Conservation (phyloP, 306 rosid genomes). For the Castanea crenata region DNA sequence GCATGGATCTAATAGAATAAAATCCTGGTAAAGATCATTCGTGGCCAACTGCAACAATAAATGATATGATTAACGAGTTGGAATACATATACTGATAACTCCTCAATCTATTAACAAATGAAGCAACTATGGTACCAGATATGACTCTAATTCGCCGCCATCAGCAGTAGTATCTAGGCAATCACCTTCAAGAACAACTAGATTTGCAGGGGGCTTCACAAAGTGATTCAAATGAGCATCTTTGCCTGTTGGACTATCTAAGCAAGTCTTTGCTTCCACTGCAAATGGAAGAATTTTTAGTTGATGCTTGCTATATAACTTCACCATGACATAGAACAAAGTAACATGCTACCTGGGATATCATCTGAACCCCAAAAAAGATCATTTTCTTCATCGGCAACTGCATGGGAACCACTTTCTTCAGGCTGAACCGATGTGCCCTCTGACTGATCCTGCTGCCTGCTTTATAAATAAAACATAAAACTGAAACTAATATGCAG, state of each 20-base stretch:
- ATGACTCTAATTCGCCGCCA: slow-evolving; percentile 87
- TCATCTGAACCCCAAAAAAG: slow-evolving; percentile 77
- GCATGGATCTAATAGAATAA: slow-evolving; percentile 76
- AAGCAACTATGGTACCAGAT: slow-evolving; percentile 64
- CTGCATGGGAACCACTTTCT: slow-evolving; percentile 40
- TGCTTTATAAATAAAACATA: slow-evolving; percentile 24
- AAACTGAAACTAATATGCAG: neutral
- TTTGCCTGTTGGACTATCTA: slow-evolving; percentile 49
- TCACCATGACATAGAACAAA: slow-evolving; percentile 12
- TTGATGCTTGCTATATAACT: slow-evolving; percentile 10
- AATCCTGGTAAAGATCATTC: slow-evolving; percentile 66
- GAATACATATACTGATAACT: neutral
- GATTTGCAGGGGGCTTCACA: slow-evolving; percentile 85
- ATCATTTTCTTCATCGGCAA: slow-evolving; percentile 65
- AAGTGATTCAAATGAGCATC: slow-evolving; percentile 55
- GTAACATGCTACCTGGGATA: slow-evolving; percentile 63
- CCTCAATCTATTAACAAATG: slow-evolving; percentile 17
- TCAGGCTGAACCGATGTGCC: slow-evolving; percentile 49
- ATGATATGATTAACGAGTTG: slow-evolving; percentile 11
- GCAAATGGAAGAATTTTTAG: slow-evolving; percentile 31
- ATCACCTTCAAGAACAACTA: slow-evolving; percentile 95
- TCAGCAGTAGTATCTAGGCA: slow-evolving; percentile 83
- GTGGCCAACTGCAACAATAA: slow-evolving; percentile 75
- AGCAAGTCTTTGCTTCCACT: slow-evolving; percentile 75
- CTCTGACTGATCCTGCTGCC: slow-evolving; percentile 72